phyloP scores from a whole-genome alignment of 2,329 filamentous ascomycete genomes.

The Metarhizium brunneum region DNA sequence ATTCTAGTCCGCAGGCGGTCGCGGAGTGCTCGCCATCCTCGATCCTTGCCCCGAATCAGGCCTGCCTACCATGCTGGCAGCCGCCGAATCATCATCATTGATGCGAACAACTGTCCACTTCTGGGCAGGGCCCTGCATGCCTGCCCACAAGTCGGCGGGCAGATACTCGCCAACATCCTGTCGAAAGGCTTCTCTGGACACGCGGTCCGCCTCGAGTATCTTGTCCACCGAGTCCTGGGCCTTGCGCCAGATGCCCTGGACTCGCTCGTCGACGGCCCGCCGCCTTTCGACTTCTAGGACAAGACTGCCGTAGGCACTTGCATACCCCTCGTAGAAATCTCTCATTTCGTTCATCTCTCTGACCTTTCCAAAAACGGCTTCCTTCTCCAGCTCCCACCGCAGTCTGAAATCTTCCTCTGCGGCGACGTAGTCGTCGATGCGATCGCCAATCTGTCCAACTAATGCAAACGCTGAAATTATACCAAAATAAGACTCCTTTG shows the following conservation, averaged over 20 bases:
- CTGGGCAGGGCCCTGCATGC: constrained; percentile 52
- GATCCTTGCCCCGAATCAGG: constrained; percentile 2
- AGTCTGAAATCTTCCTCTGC: constrained; percentile 55
- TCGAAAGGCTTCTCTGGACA: constrained; percentile 68
- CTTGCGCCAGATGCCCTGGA: constrained; percentile 65
- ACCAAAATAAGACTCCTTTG: constrained; percentile 39
- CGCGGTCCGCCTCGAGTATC: constrained; percentile 63
- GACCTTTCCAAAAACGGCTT: constrained; percentile 58
- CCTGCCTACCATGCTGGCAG: constrained; percentile 5
- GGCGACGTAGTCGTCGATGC: constrained; percentile 55
- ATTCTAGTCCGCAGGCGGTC: neutral
- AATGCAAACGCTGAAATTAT: constrained; percentile 55
- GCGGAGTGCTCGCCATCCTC: neutral
- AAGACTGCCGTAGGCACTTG: constrained; percentile 73
- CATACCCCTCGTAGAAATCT: constrained; percentile 81
- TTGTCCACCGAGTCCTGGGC: constrained; percentile 68
- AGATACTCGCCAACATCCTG: constrained; percentile 78
- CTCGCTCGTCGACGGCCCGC: constrained; percentile 61
- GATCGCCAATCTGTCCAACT: constrained; percentile 57
- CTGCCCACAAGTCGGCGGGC: constrained; percentile 80
- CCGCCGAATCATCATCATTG: constrained; percentile 15
- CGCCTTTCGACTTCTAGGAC: constrained; percentile 77
- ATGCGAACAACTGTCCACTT: constrained; percentile 40
- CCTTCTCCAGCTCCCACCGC: constrained; percentile 67
- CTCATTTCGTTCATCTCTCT: constrained; percentile 68